Base-by-base conservation (phyloP, 1,139 yeast genomes). In the Hansenula anomala region DNA sequence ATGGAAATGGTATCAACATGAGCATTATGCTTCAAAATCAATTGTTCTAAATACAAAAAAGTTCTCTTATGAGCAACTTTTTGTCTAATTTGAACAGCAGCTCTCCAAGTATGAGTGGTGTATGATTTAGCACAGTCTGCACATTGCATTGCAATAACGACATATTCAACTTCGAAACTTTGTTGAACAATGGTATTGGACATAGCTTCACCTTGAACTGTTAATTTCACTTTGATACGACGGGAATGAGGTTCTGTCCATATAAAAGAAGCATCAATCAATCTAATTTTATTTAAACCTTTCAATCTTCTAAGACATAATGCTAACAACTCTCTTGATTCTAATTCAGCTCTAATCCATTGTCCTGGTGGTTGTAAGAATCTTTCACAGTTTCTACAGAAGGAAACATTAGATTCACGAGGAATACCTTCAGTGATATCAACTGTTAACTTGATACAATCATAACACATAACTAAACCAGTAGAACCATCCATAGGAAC, bases 221-320 rank as follows among this genome's bases (percentile, higher is more conserved):
- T 88, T 37, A 94, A 66, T 58, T 89, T 90, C 47, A 92, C 78
- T 60, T 90, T 78, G 49, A 92, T 78, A 71, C 98, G 81, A 62
- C 98, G 80, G 22, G 97, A 90, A 63, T 92, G 99, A 2, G 99
- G 98, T 64, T 92, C 99, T 1, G 99, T 92, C 99, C 99, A 92
- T 46, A 92, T 80, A 56, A 92, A 92, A 5, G 90, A 77, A 7
- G 98, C 98, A 67, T 94, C 98, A 25, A 90, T 79, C 44, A 92
- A 71, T 51, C 98, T 73, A 37, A 90, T 94, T 56, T 88, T 89
- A 48, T 78, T 82, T 51, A 94, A 71, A 39, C 98, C 98, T 55
- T 84, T 87, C 51, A 94, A 72, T 60, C 94, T 77, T 62, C 94
- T 79, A 52, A 92, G 69, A 69, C 97, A 86, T 38, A 94, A 66